These are phyloP conservation scores for Clonostachys sp. DNA, from an alignment of 2,329 filamentous ascomycete genomes.

Conservation along the genomic window DNA sequence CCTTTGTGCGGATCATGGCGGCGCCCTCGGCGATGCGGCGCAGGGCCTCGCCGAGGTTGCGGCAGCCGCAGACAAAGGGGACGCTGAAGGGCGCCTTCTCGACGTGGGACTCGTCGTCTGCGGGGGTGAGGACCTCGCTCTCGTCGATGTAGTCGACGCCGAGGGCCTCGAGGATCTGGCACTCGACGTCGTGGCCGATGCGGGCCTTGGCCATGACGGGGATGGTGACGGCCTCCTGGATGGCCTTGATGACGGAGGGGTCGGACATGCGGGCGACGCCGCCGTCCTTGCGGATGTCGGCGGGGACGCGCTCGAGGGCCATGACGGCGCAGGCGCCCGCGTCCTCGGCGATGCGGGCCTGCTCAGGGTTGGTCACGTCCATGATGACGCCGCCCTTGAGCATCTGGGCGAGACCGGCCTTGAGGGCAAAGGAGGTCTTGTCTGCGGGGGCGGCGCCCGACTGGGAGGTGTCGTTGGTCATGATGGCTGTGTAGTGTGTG, in stretches of 20 bases:
- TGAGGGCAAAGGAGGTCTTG: slow-evolving; percentile 72
- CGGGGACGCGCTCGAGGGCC: slow-evolving; percentile 95
- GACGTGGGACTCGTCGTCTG: slow-evolving; percentile 86
- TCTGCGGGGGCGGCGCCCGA: slow-evolving; percentile 24
- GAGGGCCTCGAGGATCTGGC: slow-evolving; percentile 93
- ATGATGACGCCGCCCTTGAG: slow-evolving; percentile 99
- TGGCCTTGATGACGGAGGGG: slow-evolving; percentile 89
- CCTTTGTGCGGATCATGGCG: slow-evolving; percentile 98
- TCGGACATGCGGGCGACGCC: slow-evolving; percentile 97
- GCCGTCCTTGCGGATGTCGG: slow-evolving; percentile 88
- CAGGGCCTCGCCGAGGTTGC: slow-evolving; percentile 89
- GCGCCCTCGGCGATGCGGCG: slow-evolving; percentile 88
- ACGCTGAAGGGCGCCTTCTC: slow-evolving; percentile 79
- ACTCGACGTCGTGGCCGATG: slow-evolving; percentile 97
- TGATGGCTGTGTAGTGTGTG: slow-evolving; percentile 9
- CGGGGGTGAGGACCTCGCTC: slow-evolving; percentile 93
- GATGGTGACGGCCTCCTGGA: slow-evolving; percentile 91
- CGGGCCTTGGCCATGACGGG: slow-evolving; percentile 99
- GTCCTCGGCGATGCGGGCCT: slow-evolving; percentile 95
- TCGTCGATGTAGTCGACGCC: slow-evolving; percentile 98
- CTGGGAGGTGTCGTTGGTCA: slow-evolving; percentile 23
- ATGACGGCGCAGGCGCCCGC: slow-evolving; percentile 95
- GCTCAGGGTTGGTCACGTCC: slow-evolving; percentile 92
- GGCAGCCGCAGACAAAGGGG: slow-evolving; percentile 95
- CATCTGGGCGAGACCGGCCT: slow-evolving; percentile 95